Conservation (phyloP, 2,329 filamentous ascomycete genomes). For the Trichoderma polysporum region DNA sequence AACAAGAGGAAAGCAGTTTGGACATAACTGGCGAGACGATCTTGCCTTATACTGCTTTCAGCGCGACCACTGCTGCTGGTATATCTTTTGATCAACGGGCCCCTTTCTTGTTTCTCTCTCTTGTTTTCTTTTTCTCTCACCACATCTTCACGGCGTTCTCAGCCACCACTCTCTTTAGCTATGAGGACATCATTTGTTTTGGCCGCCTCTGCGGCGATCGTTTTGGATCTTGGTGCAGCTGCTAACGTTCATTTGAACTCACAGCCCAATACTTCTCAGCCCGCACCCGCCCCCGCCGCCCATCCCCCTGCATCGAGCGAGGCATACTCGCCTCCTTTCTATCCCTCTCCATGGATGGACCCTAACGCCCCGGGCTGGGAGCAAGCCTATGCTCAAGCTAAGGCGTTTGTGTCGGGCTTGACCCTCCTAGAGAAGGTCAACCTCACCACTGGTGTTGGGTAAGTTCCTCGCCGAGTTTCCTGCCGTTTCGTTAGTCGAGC, state of each 20-base stretch:
- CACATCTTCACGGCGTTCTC: not conserved
- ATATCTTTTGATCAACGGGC: not conserved
- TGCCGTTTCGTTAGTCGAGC: not conserved
- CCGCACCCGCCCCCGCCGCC: slow-evolving; percentile 19
- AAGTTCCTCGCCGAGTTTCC: slow-evolving; percentile 34
- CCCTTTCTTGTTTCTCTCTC: not conserved
- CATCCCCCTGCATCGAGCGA: slow-evolving; percentile 17
- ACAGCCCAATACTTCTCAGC: slow-evolving; percentile 26
- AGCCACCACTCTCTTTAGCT: not conserved
- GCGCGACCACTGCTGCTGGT: not conserved
- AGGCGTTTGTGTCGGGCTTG: slow-evolving; percentile 76
- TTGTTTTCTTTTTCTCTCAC: not conserved
- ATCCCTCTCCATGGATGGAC: slow-evolving; percentile 86
- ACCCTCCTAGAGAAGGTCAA: slow-evolving; percentile 91
- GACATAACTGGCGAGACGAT: not conserved
- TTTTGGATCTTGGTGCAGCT: slow-evolving; percentile 16
- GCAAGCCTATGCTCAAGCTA: slow-evolving; percentile 72
- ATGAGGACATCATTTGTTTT: slow-evolving; percentile 16
- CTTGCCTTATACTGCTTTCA: not conserved
- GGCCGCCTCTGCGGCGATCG: not conserved
- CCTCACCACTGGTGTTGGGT: slow-evolving; percentile 86
- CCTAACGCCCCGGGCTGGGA: slow-evolving; percentile 71
- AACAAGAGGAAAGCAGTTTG: not conserved
- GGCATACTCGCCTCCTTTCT: slow-evolving; percentile 59
- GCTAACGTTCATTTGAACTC: slow-evolving; percentile 6